Conservation (phyloP, 768 basidiomycete species). For the Cyclocybe aegerita region DNA sequence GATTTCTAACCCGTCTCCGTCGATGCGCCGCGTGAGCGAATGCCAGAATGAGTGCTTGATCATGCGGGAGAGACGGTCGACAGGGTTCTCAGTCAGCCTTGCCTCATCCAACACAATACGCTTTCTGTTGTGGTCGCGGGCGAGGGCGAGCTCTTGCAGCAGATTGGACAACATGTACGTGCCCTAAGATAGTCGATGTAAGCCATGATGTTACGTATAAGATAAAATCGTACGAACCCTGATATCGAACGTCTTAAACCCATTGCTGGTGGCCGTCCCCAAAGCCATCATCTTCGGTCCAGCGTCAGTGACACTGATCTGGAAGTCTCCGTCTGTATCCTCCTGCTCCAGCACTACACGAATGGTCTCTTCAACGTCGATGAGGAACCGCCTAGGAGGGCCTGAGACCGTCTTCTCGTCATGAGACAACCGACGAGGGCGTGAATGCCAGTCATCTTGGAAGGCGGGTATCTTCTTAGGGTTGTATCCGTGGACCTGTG, state of each 20-base stretch:
- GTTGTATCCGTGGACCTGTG: constrained; percentile 69
- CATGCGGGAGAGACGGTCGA: constrained; percentile 95
- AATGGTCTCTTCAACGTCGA: constrained; percentile 98
- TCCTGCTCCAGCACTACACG: constrained; percentile 96
- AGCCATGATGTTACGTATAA: constrained; percentile 4
- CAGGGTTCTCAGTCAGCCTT: constrained; percentile 96
- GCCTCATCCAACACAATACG: constrained; percentile 98
- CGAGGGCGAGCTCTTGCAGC: constrained; percentile 96
- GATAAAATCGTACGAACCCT: constrained; percentile 49
- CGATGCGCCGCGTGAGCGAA: constrained; percentile 92
- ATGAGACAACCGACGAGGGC: constrained; percentile 84
- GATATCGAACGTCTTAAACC: constrained; percentile 97
- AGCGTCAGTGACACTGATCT: constrained; percentile 94
- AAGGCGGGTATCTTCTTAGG: constrained; percentile 72
- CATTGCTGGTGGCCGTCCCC: constrained; percentile 96
- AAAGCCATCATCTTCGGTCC: constrained; percentile 96
- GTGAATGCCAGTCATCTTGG: constrained; percentile 71
- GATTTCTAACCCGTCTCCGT: constrained; percentile 95
- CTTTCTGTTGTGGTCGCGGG: constrained; percentile 91
- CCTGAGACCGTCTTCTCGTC: constrained; percentile 83
- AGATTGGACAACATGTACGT: constrained; percentile 99
- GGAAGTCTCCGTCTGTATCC: constrained; percentile 95
- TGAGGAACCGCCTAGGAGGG: constrained; percentile 88
- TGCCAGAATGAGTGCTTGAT: constrained; percentile 99
- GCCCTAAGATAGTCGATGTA: constrained; percentile 50